Percentiles rank a stretch among this genome's conserved stretches.
Conservation (phyloP, 208 protist species). For the Wallacemonas collosoma region DNA sequence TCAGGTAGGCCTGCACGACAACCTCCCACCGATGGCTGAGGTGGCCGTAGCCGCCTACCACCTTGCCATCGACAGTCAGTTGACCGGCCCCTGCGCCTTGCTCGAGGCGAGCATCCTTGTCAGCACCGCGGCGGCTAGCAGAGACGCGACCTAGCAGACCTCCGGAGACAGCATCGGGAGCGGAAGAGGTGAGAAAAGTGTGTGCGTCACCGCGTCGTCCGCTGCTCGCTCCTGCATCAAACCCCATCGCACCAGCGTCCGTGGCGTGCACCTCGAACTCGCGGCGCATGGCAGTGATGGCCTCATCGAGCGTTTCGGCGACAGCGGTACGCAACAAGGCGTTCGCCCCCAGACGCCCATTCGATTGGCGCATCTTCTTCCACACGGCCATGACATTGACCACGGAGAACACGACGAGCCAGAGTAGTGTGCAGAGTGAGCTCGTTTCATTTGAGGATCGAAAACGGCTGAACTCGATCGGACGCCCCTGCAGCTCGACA, state of each 20-base stretch:
- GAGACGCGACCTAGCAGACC: conserved; percentile 12
- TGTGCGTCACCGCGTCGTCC: neutral
- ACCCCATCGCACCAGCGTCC: neutral
- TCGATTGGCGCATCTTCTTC: conserved; percentile 44
- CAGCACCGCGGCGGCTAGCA: neutral
- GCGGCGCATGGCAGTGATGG: conserved; percentile 29
- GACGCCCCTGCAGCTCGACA: conserved; percentile 25
- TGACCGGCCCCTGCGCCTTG: conserved; percentile 1
- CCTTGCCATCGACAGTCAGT: conserved; percentile 17
- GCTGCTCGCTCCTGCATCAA: too few relatives aligned
- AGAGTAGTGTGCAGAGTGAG: conserved; percentile 53
- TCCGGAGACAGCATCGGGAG: neutral
- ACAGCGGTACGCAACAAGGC: conserved; percentile 45
- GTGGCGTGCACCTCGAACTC: conserved; percentile 27
- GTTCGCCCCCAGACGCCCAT: conserved; percentile 48
- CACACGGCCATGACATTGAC: conserved; percentile 70
- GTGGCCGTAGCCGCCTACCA: conserved; percentile 16
- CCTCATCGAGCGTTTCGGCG: conserved; percentile 34
- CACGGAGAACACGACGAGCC: conserved; percentile 69
- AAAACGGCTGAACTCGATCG: conserved; percentile 23
- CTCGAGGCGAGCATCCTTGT: neutral
- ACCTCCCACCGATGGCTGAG: conserved; percentile 36
- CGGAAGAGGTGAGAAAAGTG: neutral
- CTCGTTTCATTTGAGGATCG: conserved; percentile 38
- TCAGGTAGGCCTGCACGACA: conserved; percentile 67